phyloP scores from a whole-genome alignment of 352 stramenopile genomes.

The Hyaloperonospora arabidopsidis region DNA sequence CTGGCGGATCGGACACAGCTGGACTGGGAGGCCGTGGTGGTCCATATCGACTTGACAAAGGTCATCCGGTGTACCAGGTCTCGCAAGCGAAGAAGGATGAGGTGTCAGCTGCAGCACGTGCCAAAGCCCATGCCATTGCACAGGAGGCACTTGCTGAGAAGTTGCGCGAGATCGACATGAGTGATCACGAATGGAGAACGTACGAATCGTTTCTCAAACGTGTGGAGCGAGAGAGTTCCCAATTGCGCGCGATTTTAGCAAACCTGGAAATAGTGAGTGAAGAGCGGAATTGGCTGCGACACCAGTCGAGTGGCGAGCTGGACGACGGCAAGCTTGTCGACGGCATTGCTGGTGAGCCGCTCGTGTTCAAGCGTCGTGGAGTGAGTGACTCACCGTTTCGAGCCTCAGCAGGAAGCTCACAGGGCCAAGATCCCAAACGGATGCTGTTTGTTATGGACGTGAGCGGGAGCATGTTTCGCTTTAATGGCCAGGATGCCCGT shows the following conservation, averaged over 20 bases:
- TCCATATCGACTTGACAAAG: conserved; percentile 92
- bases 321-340: conserved; percentile 94
- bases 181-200: conserved; percentile 63
- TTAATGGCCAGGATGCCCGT: conserved; percentile 90
- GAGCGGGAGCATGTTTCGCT: conserved; percentile 88
- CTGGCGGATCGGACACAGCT: conserved; percentile 89
- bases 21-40: conserved; percentile 89
- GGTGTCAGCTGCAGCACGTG: conserved; percentile 78
- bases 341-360: conserved; percentile 83
- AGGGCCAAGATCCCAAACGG: conserved; percentile 49
- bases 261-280: conserved; percentile 76
- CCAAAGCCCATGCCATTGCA: conserved; percentile 62
- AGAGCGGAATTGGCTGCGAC: conserved; percentile 90
- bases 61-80: conserved; percentile 91
- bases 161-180: conserved; percentile 82
- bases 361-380: conserved; percentile 91
- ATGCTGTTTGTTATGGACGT: conserved; percentile 92
- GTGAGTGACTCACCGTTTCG: conserved; percentile 53
- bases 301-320: conserved; percentile 90
- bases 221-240: conserved; percentile 68
- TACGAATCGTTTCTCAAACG: conserved; percentile 70
- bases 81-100: conserved; percentile 90
- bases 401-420: conserved; percentile 15
- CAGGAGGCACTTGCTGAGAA: conserved; percentile 59
- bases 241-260: conserved; percentile 71